Evolutionary conservation across 129 eudicot genomes (phyloP).

Genomic region (Scalesia atractyloides): DNA sequence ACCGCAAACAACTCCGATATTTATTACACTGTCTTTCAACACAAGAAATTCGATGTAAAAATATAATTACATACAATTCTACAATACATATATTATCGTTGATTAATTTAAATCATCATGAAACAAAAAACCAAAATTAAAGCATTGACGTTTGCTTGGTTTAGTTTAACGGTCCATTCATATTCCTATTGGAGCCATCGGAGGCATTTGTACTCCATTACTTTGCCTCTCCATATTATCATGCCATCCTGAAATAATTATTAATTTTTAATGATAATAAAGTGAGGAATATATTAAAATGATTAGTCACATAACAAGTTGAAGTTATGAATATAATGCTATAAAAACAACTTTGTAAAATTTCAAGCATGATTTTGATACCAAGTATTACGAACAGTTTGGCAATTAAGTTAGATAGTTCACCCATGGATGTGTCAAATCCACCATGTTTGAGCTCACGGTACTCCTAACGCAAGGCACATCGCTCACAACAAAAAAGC

Average conservation of each 20-base stretch:
- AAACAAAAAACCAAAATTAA: constrained; percentile 13
- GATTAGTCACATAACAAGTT: too few species aligned
- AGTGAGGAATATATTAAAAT: too few species aligned
- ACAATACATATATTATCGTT: neutral
- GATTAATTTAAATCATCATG: neutral
- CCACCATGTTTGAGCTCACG: constrained; percentile 71
- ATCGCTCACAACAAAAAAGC: constrained; percentile 52
- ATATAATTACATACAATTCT: neutral
- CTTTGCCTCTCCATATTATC: constrained; percentile 43
- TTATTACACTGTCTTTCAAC: neutral
- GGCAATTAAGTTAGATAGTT: neutral
- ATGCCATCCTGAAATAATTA: constrained; percentile 46
- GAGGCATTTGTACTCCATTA: constrained; percentile 35
- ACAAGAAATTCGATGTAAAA: neutral
- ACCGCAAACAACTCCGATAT: too few species aligned
- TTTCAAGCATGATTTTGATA: neutral
- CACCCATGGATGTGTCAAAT: constrained; percentile 52
- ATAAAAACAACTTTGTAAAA: too few species aligned
- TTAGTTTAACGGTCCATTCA: constrained; percentile 35
- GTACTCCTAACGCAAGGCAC: constrained; percentile 69
- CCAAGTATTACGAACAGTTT: too few species aligned
- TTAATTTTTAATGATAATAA: neutral
- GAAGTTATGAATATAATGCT: neutral
- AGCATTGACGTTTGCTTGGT: neutral
- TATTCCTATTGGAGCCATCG: constrained; percentile 40